Evolutionary conservation across 129 eudicot species (phyloP), one percentile per base, ranked within the genome.

Genomic region (Flaveria trinervia): DNA sequence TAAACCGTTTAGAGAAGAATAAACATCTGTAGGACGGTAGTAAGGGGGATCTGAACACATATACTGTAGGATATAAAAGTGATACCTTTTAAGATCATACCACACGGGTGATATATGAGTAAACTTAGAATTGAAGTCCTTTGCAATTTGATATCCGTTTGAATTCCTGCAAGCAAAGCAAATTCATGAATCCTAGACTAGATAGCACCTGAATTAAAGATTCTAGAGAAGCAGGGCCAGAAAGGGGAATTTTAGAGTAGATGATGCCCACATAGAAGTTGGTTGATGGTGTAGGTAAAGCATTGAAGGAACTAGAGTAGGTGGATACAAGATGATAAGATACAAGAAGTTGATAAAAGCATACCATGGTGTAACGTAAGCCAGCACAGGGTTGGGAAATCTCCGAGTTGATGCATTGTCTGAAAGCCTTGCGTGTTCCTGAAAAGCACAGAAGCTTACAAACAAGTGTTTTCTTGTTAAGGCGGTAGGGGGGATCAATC

Each of bases 71-170:
- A 44, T 20, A 65, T 67, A 14, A 44, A 69, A 52, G 17, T 48
- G 43, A 46, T 82, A 80, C 98, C 97, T 94, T 84, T 94, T 91
- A 5, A 94, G 85, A 75, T 94, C 87, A 77, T 94, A 94, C 98
- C 98, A 94, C 60, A 94, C 98, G 0, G 98, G 98, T n/a, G 98
- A 89, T 43, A 94, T 75, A 80, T 91, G 98, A 2, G 96, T 94
- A 75, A 94, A 25, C 87, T 94, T 94, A 71, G 86, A 85, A 71
- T 73, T 79, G 81, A 94, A 94, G 72, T 75, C 80, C 85, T 89
- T 94, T 61, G 98, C 98, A 49, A 87, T 18, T 4, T 91, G 87
- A 83, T 94, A 94, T 30, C 98, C 98, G 79, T 79, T 86, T 57
- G 96, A 84, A 80, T 94, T 94, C 98, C 97, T 94, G 85, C 84